phyloP scores from a whole-genome alignment of 2,329 filamentous ascomycete species.

The Thielaviopsis euricoi region DNA sequence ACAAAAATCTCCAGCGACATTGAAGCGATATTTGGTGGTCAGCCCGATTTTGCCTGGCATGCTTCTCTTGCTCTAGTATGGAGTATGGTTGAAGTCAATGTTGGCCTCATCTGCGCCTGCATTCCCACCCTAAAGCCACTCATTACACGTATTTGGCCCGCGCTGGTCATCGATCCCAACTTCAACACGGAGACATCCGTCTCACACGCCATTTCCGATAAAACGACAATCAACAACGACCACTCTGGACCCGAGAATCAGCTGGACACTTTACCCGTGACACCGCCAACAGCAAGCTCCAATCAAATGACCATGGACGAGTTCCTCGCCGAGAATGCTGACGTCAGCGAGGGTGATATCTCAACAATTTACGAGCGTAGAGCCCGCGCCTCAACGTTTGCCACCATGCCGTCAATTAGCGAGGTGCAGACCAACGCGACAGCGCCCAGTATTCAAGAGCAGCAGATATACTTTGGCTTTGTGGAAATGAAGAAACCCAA shows the following conservation, averaged over 20 bases:
- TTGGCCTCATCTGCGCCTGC: conserved; percentile 79
- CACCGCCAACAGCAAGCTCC: not conserved
- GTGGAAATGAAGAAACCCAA: conserved; percentile 55
- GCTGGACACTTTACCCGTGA: not conserved
- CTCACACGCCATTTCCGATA: conserved; percentile 7
- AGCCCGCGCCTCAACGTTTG: conserved; percentile 7
- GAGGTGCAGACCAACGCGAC: conserved; percentile 21
- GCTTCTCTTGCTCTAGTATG: conserved; percentile 81
- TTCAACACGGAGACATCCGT: conserved; percentile 6
- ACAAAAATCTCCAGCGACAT: conserved; percentile 21
- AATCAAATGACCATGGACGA: conserved; percentile 3
- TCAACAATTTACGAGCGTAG: conserved; percentile 4
- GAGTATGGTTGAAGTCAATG: conserved; percentile 81
- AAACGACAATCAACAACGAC: not conserved
- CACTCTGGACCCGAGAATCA: not conserved
- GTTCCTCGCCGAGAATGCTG: conserved; percentile 6
- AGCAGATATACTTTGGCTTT: conserved; percentile 55
- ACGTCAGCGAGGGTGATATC: conserved; percentile 2
- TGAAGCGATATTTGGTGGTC: conserved; percentile 32
- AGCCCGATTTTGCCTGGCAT: conserved; percentile 48
- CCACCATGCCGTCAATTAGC: conserved; percentile 13
- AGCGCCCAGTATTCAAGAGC: conserved; percentile 21
- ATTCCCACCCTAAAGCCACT: conserved; percentile 86
- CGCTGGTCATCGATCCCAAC: conserved; percentile 34
- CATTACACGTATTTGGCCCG: conserved; percentile 46